These are phyloP conservation scores for Hypoxylon sp. DNA, from an alignment of 2,329 filamentous ascomycete genomes.

Conservation along the genomic window DNA sequence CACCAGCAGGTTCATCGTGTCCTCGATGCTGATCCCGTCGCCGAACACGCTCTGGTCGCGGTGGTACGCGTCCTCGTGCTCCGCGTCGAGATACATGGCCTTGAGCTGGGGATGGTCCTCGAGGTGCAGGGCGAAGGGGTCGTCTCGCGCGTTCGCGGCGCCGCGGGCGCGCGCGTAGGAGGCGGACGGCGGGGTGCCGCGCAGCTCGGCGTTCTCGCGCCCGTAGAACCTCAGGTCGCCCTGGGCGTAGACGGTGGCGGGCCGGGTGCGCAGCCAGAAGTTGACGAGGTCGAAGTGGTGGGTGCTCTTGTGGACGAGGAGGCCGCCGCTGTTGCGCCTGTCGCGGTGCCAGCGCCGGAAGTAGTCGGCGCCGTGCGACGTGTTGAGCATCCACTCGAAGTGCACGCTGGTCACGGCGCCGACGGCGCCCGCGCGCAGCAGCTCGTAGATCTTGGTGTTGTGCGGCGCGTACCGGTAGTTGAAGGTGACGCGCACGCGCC, in stretches of 20 bases:
- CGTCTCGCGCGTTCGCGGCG: conserved; percentile 58
- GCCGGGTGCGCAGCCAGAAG: conserved; percentile 67
- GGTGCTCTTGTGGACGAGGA: conserved; percentile 69
- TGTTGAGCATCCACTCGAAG: conserved; percentile 72
- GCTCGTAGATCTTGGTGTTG: conserved; percentile 66
- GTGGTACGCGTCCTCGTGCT: conserved; percentile 69
- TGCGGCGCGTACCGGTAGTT: conserved; percentile 73
- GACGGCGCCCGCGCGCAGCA: conserved; percentile 63
- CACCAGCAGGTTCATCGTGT: conserved; percentile 69
- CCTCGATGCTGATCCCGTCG: conserved; percentile 71
- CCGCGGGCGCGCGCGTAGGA: conserved; percentile 62
- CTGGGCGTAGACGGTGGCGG: conserved; percentile 64
- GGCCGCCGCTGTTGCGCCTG: conserved; percentile 65
- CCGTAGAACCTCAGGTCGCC: conserved; percentile 69
- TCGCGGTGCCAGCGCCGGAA: conserved; percentile 71
- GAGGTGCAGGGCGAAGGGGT: conserved; percentile 68
- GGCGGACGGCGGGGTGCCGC: conserved; percentile 54
- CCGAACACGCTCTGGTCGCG: conserved; percentile 70
- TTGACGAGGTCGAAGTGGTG: conserved; percentile 72
- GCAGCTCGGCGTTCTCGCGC: conserved; percentile 65
- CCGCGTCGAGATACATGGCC: conserved; percentile 67
- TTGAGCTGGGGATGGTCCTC: conserved; percentile 62
- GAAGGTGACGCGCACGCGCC: conserved; percentile 65
- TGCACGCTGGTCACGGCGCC: conserved; percentile 65
- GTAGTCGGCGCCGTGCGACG: conserved; percentile 68